phyloP scores from a whole-genome alignment of 768 basidiomycete genomes.

The Podaxis sp. region DNA sequence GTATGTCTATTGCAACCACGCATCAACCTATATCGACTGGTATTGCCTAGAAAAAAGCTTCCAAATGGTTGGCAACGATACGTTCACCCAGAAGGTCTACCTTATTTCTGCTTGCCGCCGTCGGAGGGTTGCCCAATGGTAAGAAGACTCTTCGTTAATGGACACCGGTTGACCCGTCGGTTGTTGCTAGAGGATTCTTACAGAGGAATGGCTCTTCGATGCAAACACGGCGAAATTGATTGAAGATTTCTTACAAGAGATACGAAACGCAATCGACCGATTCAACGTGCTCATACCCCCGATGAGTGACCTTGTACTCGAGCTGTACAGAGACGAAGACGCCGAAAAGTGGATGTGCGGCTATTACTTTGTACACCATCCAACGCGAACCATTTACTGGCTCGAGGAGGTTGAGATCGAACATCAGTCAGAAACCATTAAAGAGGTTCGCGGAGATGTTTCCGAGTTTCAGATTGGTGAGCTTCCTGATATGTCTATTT shows the following conservation, averaged over 20 bases:
- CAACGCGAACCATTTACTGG: conserved; percentile 4
- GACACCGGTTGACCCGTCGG: neutral
- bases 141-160: neutral
- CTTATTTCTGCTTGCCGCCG: neutral
- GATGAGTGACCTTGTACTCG: conserved; percentile 8
- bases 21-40: neutral
- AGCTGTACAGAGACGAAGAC: neutral
- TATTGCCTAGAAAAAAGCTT: neutral
- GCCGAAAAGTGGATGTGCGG: neutral
- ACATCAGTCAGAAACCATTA: neutral
- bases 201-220: conserved; percentile 9
- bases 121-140: conserved; percentile 3
- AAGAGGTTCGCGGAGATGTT: neutral
- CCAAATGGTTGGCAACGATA: neutral
- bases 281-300: neutral
- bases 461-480: neutral
- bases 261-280: neutral
- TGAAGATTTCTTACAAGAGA: neutral
- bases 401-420: neutral
- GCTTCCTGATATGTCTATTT: neutral
- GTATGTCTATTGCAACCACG: neutral
- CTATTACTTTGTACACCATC: conserved; percentile 8
- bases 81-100: conserved; percentile 7
- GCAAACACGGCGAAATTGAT: neutral
- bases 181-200: neutral